phyloP scores from a whole-genome alignment of 768 basidiomycete genomes.

The Dioszegia hungarica region DNA sequence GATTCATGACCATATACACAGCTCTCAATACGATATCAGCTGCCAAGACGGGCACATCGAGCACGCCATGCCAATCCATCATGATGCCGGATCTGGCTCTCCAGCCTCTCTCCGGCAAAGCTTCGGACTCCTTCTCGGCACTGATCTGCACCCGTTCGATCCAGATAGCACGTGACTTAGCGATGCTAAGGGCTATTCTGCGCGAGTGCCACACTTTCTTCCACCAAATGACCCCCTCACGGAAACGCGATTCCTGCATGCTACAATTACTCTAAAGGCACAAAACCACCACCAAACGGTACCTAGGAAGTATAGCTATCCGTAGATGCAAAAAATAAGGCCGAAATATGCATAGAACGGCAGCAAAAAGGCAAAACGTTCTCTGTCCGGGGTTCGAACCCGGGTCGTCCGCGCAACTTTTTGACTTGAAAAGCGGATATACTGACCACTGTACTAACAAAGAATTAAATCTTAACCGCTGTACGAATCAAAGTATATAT shows the following conservation, averaged over 20 bases:
- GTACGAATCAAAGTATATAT: slow-evolving; percentile 9
- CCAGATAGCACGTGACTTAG: too few species aligned
- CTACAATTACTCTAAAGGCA: not conserved
- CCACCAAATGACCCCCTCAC: too few species aligned
- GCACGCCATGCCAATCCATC: too few species aligned
- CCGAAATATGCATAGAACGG: not conserved
- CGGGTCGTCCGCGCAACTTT: slow-evolving; percentile 7
- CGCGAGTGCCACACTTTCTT: too few species aligned
- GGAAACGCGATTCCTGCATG: not conserved
- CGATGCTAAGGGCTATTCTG: too few species aligned
- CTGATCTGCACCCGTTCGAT: too few species aligned
- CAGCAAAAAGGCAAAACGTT: not conserved
- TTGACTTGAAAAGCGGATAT: slow-evolving; percentile 11
- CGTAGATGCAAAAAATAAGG: not conserved
- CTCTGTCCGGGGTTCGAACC: slow-evolving; percentile 16
- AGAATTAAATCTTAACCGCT: slow-evolving; percentile 13
- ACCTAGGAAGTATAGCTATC: not conserved
- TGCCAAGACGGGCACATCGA: too few species aligned
- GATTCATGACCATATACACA: too few species aligned
- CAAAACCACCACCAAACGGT: not conserved
- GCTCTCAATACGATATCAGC: too few species aligned
- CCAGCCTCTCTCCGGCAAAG: too few species aligned
- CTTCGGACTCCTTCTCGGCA: too few species aligned
- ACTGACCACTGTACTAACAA: slow-evolving; percentile 16
- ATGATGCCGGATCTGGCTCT: too few species aligned